Evolutionary conservation across 495 filamentous ascomycete species (phyloP), one percentile per base, ranked within the genome.

Genomic region (Neurospora sp.): DNA sequence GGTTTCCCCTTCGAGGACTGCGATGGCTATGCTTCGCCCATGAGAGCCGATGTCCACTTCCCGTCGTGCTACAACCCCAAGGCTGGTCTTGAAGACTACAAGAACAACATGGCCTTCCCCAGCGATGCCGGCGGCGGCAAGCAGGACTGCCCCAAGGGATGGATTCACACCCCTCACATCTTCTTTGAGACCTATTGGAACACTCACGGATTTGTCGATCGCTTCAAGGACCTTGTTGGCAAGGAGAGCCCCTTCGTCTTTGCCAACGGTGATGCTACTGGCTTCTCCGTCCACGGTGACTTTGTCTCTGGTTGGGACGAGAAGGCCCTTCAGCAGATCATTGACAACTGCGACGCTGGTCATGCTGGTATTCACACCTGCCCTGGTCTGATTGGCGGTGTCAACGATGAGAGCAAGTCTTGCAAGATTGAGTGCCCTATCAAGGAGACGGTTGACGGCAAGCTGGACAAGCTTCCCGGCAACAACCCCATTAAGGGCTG

Each of bases 251-350:
- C 91, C 40, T 92, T 92, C 78, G 89, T 93, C 71, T 87, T 88
- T 74, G 83, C 89, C 72, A 89, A 87, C 78, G 88, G 88, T 37
- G 88, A 90, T 68, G 80, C 80, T 38, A 88, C 87, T n/a, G 87
- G 87, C 68, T 88, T 81, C 78, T 83, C 82, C 40, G 86, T 87
- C 69, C 91, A 93, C 80, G 90, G 86, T 41, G 91, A 93, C 80
- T 93, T 93, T 80, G 82, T 93, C 61, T 87, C 91, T 68, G 92
- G 90, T 39, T 94, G 92, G 92, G 87, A 93, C 74, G 78, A 84
- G 69, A 74, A 81, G 6, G 82, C 85, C 70, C 87, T 93, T 22
- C 86, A 92, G 78, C 82, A 84, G 41, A 89, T 89, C 73, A 84
- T 91, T 73, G 82, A 78, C 73, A 84, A 80, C 68, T 93, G 91